Evolutionary conservation across 306 rosid genomes (phyloP).

Genomic region (Vigna angularis): DNA sequence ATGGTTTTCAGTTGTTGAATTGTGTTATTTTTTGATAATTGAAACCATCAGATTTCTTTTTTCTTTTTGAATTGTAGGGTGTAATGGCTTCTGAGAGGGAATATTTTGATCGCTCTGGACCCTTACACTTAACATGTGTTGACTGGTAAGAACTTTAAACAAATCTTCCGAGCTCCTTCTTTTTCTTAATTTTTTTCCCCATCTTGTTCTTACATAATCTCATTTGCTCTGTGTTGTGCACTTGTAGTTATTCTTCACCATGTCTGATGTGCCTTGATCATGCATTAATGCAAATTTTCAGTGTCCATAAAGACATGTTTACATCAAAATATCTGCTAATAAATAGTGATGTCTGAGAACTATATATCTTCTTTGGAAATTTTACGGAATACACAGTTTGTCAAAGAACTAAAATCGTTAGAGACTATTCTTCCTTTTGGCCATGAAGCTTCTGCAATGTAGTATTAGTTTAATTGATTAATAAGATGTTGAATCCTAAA

Average conservation of each 20-base stretch:
- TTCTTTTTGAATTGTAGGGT: conserved; percentile 8
- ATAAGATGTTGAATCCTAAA: background rate
- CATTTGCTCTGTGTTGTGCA: conserved; percentile 22
- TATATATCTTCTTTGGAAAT: background rate
- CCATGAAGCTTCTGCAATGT: conserved; percentile 13
- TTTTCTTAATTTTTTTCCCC: background rate
- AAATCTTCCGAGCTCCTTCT: background rate
- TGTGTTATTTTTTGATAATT: conserved; percentile 6
- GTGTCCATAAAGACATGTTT: conserved; percentile 3
- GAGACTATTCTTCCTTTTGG: background rate
- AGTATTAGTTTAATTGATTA: conserved; percentile 17
- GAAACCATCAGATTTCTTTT: background rate
- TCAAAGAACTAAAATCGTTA: too few species aligned
- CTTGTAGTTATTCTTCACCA: conserved; percentile 25
- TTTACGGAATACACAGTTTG: background rate
- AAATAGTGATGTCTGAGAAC: background rate
- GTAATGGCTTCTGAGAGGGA: conserved; percentile 82
- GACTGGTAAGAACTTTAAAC: conserved; percentile 67
- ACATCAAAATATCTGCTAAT: conserved; percentile 3
- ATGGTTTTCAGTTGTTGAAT: conserved; percentile 31
- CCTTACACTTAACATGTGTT: conserved; percentile 71
- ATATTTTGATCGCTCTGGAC: conserved; percentile 75
- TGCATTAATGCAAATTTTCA: background rate
- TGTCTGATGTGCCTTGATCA: conserved; percentile 25
- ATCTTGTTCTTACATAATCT: conserved; percentile 9